These are phyloP conservation scores for Litsea cubeba DNA, from an alignment of 164 flowering plant genomes.

Conservation along the genomic window DNA sequence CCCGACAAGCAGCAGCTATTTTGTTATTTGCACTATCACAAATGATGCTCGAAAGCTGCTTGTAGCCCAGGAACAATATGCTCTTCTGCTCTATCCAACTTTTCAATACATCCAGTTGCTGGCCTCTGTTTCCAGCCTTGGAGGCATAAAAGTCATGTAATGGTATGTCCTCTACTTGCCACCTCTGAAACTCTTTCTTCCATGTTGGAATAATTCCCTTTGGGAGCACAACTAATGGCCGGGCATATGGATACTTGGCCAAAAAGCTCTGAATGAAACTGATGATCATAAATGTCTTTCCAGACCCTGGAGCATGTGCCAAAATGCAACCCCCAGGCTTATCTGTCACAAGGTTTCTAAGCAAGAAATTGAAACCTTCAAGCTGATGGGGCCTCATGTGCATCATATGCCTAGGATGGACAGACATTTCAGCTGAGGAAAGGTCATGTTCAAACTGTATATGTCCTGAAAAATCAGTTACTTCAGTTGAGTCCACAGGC, in stretches of 20 bases:
- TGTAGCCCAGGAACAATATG: slow-evolving; percentile 69
- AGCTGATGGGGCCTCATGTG: slow-evolving; percentile 89
- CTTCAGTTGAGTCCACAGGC: slow-evolving; percentile 22
- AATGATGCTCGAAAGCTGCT: slow-evolving; percentile 68
- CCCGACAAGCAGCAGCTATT: slow-evolving; percentile 41
- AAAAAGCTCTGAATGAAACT: slow-evolving; percentile 87
- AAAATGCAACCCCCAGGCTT: slow-evolving; percentile 86
- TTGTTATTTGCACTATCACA: slow-evolving; percentile 29
- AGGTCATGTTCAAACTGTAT: slow-evolving; percentile 31
- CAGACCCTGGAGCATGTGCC: slow-evolving; percentile 98
- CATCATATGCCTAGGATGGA: slow-evolving; percentile 82
- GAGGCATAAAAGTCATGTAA: slow-evolving; percentile 65
- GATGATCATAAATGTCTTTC: slow-evolving; percentile 89
- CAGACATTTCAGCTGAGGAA: slow-evolving; percentile 35
- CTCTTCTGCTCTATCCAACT: slow-evolving; percentile 63
- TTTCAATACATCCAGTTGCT: slow-evolving; percentile 62
- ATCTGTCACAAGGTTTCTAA: slow-evolving; percentile 59
- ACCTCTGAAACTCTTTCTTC: slow-evolving; percentile 73
- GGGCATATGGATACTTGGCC: slow-evolving; percentile 62
- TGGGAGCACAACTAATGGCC: slow-evolving; percentile 76
- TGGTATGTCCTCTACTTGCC: slow-evolving; percentile 80
- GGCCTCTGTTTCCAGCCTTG: slow-evolving; percentile 59
- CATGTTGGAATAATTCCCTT: slow-evolving; percentile 72
- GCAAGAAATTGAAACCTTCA: slow-evolving; percentile 81
- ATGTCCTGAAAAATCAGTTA: slow-evolving; percentile 18